A percentile compares a stretch with the other conserved stretches of the same genome.
phyloP scores from a whole-genome alignment of 192 early-diverging fungal species.

The Borealophlyctis nickersoniae region DNA sequence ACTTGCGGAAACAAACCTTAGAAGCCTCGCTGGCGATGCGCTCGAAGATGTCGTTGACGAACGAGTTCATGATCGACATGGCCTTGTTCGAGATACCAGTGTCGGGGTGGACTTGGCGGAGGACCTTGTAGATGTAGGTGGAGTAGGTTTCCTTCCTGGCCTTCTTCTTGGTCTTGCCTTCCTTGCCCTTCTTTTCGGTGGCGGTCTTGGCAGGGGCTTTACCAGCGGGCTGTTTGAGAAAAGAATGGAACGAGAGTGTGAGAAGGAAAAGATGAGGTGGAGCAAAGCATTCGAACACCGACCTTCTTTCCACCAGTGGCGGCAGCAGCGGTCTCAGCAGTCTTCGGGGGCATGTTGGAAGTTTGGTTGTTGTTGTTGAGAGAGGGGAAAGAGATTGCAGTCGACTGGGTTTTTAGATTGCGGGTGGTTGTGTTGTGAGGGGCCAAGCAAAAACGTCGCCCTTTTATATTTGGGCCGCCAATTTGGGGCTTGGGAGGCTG shows the following conservation, averaged over 20 bases:
- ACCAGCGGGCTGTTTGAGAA: conserved; percentile 41
- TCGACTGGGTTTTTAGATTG: not conserved
- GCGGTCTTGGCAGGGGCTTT: conserved; percentile 73
- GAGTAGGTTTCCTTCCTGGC: conserved; percentile 89
- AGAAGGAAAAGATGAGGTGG: not conserved
- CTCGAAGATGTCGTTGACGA: conserved; percentile 98
- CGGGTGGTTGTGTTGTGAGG: not conserved
- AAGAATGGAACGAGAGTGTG: conserved; percentile 2
- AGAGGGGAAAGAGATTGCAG: not conserved
- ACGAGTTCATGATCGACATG: conserved; percentile 97
- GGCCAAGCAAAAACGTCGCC: not conserved
- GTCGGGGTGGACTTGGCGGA: conserved; percentile 98
- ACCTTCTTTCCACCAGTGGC: conserved; percentile 36
- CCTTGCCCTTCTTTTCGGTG: conserved; percentile 58
- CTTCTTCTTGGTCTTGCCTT: conserved; percentile 66
- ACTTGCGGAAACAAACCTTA: conserved; percentile 29
- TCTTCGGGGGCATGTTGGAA: conserved; percentile 43
- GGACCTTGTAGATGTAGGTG: conserved; percentile 95
- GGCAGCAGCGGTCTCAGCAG: conserved; percentile 30
- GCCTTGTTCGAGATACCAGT: conserved; percentile 98
- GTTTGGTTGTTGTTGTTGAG: not conserved
- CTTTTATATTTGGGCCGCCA: conserved; percentile 8
- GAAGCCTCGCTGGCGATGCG: conserved; percentile 73
- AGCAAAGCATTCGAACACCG: too few relatives aligned
- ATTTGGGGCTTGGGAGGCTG: conserved; percentile 3